These are phyloP conservation scores for Daldinia sp. DNA, from an alignment of 2,329 filamentous ascomycete species.

Conservation along the genomic window DNA sequence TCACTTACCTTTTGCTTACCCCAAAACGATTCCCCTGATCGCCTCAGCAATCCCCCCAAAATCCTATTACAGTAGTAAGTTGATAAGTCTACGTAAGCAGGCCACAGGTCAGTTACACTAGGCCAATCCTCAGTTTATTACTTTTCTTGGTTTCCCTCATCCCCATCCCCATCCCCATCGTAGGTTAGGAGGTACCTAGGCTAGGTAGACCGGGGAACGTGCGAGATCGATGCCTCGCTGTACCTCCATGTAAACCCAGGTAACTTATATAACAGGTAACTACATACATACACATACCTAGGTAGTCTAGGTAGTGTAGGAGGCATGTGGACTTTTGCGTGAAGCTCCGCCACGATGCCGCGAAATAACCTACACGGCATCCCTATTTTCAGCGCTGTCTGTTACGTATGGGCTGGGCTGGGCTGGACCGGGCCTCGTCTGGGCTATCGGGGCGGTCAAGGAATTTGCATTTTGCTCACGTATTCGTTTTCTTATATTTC, in stretches of 20 bases:
- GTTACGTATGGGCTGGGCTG: not conserved
- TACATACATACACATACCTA: no score
- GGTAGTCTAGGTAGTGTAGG: not conserved
- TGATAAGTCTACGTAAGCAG: slow-evolving; percentile 26
- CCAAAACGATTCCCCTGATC: slow-evolving; percentile 21
- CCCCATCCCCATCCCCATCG: no score
- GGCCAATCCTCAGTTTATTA: slow-evolving; percentile 7
- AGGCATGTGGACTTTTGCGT: not conserved
- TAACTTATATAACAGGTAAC: no score
- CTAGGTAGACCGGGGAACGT: not conserved
- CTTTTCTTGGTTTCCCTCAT: not conserved
- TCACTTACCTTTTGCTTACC: slow-evolving; percentile 12
- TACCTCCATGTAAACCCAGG: no score
- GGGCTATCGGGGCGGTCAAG: slow-evolving; percentile 1
- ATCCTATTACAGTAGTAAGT: slow-evolving; percentile 12
- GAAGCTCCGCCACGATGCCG: slow-evolving; percentile 17
- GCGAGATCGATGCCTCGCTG: not conserved
- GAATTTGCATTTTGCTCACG: slow-evolving; percentile 2
- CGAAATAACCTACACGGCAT: slow-evolving; percentile 8
- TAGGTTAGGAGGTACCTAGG: not conserved
- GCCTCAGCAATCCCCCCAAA: slow-evolving; percentile 9
- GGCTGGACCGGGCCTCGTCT: no score
- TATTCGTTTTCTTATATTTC: slow-evolving; percentile 29
- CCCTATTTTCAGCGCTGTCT: not conserved
- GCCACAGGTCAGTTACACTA: slow-evolving; percentile 3